Conservation (phyloP, 176 grass and related monocot species). For the Puya raimondii region DNA sequence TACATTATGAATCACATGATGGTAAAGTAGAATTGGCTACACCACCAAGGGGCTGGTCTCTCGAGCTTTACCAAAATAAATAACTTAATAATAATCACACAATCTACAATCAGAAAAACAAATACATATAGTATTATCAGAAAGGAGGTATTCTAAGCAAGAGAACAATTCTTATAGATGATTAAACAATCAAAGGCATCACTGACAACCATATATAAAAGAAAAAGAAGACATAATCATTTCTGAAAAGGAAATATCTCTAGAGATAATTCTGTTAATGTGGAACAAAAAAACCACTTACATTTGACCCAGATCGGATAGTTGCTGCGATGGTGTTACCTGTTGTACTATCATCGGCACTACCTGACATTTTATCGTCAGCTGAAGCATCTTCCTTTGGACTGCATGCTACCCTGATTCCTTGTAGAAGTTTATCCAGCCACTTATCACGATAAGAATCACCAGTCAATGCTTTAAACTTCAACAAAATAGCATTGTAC, state of each 20-base stretch:
- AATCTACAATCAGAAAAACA: neutral
- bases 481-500: constrained; percentile 39
- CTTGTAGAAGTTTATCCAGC: constrained; percentile 82
- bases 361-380: constrained; percentile 17
- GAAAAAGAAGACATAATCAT: neutral
- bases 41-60: no score
- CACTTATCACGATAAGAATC: constrained; percentile 60
- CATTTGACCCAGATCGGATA: constrained; percentile 32
- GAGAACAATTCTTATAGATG: neutral
- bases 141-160: neutral
- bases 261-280: neutral
- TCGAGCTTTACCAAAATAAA: no score
- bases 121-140: neutral
- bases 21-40: no score
- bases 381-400: constrained; percentile 36
- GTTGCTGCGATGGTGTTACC: constrained; percentile 25
- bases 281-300: constrained; percentile 25
- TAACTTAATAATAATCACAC: no score
- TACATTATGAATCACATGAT: no score
- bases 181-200: neutral
- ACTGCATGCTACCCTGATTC: constrained; percentile 31
- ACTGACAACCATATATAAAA: neutral
- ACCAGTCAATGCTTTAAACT: constrained; percentile 62
- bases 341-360: neutral
- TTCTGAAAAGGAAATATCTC: neutral